Conservation (phyloP, 208 protist species). For the Leishmania lainsoni region DNA sequence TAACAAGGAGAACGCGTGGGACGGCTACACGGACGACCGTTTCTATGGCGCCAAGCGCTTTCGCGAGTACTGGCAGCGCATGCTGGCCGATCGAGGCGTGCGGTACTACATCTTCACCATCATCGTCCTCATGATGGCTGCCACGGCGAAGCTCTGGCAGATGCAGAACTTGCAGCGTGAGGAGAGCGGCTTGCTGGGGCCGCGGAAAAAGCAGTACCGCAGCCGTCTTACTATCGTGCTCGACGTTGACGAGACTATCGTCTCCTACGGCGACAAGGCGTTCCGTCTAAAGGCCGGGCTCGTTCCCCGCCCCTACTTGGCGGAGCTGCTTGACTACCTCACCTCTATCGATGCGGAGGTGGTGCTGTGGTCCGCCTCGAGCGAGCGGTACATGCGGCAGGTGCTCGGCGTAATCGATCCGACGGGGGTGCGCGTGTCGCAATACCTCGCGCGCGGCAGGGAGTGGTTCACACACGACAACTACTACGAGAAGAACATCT, state of each 20-base stretch:
- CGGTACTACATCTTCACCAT: conserved; percentile 83
- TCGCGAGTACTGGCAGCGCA: conserved; percentile 73
- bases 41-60: conserved; percentile 83
- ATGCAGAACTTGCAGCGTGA: conserved; percentile 59
- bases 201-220: conserved; percentile 78
- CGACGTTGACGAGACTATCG: conserved; percentile 89
- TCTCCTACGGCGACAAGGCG: conserved; percentile 92
- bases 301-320: conserved; percentile 79
- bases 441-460: conserved; percentile 69
- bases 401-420: conserved; percentile 87
- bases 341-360: conserved; percentile 86
- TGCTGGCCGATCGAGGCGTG: conserved; percentile 67
- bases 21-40: conserved; percentile 81
- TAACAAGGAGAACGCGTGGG: conserved; percentile 88
- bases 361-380: conserved; percentile 87
- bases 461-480: conserved; percentile 85
- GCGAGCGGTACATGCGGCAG: conserved; percentile 88
- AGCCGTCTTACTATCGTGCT: conserved; percentile 86
- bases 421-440: conserved; percentile 69
- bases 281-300: conserved; percentile 86
- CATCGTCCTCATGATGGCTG: conserved; percentile 53
- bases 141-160: conserved; percentile 57
- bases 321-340: conserved; percentile 89
- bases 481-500: conserved; percentile 90
- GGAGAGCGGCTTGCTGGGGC: conserved; percentile 69